A percentile compares a stretch with the other conserved stretches of the same genome.
Conservation (phyloP, 108 stramenopile species). For the Schizochytrium sp. region DNA sequence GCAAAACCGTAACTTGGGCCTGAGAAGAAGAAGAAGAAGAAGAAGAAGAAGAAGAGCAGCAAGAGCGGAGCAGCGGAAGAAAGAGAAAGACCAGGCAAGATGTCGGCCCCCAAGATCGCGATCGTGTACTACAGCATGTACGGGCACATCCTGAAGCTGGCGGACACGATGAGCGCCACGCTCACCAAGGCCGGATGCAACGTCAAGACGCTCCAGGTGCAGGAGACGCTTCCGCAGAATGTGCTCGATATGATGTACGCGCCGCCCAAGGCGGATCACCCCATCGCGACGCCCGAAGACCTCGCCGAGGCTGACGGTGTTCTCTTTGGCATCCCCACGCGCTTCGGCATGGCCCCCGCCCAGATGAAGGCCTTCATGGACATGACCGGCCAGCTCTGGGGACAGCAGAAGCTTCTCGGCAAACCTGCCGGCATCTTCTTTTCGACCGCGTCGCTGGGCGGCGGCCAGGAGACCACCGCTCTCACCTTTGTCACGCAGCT, state of each 20-base stretch:
- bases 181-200: slow-evolving; percentile 49
- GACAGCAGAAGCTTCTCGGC: slow-evolving; percentile 52
- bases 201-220: slow-evolving; percentile 46
- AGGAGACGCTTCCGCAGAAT: slow-evolving; percentile 46
- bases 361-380: slow-evolving; percentile 68
- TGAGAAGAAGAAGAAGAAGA: not conserved
- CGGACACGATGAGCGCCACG: slow-evolving; percentile 42
- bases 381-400: slow-evolving; percentile 59
- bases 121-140: slow-evolving; percentile 55
- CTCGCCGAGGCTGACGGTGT: slow-evolving; percentile 58
- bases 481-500: slow-evolving; percentile 54
- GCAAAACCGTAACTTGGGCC: no score
- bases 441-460: slow-evolving; percentile 49
- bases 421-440: slow-evolving; percentile 62
- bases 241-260: slow-evolving; percentile 61
- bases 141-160: slow-evolving; percentile 51
- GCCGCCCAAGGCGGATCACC: slow-evolving; percentile 43
- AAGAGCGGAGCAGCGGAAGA: not conserved
- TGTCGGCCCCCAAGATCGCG: slow-evolving; percentile 6
- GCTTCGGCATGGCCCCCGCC: slow-evolving; percentile 55
- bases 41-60: not conserved
- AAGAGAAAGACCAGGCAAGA: not conserved
- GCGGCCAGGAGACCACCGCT: slow-evolving; percentile 63
- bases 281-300: slow-evolving; percentile 42
- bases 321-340: slow-evolving; percentile 58